Evolutionary conservation across 805 yeast species (phyloP).

Genomic region (Suhomyces sp.): DNA sequence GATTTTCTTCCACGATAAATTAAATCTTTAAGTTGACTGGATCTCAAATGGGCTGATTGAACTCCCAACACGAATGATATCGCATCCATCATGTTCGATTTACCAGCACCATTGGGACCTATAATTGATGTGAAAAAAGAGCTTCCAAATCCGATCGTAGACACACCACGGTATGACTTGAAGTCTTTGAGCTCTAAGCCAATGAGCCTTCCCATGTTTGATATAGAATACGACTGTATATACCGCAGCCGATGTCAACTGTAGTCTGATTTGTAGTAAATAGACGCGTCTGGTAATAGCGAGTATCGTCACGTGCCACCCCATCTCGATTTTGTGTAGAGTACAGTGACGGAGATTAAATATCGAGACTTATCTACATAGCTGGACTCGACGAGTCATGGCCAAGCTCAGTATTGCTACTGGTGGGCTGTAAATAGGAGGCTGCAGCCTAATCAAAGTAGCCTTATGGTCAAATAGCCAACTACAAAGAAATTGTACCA

Average conservation of each 20-base stretch:
- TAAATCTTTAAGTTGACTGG: constrained; percentile 68
- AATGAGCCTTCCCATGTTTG: constrained; percentile 72
- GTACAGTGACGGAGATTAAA: neutral
- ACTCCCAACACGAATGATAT: constrained; percentile 92
- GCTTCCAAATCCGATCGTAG: constrained; percentile 78
- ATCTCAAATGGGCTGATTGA: constrained; percentile 69
- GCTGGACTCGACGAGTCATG: too few relatives aligned
- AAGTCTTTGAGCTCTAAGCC: constrained; percentile 81
- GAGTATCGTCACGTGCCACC: neutral
- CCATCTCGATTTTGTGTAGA: neutral
- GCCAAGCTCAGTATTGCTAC: too few relatives aligned
- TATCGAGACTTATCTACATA: too few relatives aligned
- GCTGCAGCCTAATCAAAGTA: too few relatives aligned
- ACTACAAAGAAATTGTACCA: neutral
- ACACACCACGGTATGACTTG: constrained; percentile 82
- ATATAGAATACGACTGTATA: neutral
- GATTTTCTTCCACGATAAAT: constrained; percentile 66
- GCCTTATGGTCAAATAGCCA: neutral
- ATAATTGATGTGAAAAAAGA: constrained; percentile 84
- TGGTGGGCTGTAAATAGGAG: too few relatives aligned
- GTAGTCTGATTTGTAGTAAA: neutral
- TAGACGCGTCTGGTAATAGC: constrained; percentile 5
- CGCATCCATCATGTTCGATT: constrained; percentile 97
- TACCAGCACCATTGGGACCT: constrained; percentile 99
- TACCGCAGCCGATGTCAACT: neutral